A percentile compares a stretch with the other conserved stretches of the same genome.
phyloP scores from a whole-genome alignment of 2,329 filamentous ascomycete genomes.

The Colletotrichum orbiculare region DNA sequence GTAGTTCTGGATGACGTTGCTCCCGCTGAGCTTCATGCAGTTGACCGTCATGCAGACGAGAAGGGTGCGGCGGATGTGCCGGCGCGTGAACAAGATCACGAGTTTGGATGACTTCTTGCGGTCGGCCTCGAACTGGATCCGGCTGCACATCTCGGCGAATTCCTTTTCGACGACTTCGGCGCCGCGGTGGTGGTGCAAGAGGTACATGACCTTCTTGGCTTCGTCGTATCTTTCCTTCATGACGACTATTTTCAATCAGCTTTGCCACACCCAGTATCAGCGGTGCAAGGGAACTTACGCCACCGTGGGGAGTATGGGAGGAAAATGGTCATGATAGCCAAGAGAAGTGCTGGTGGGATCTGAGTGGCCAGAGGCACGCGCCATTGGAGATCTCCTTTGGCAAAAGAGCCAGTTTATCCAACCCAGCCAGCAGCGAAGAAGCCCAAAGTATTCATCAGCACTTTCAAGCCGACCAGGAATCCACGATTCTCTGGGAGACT shows the following conservation, averaged over 20 bases:
- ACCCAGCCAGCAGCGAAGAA: conserved; percentile 53
- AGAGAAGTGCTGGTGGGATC: conserved; percentile 39
- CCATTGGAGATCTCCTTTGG: conserved; percentile 45
- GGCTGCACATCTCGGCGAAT: conserved; percentile 40
- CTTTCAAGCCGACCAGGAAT: conserved; percentile 44
- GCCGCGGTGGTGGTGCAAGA: conserved; percentile 40
- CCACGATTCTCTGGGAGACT: conserved; percentile 41
- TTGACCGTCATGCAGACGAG: conserved; percentile 45
- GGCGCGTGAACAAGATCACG: conserved; percentile 41
- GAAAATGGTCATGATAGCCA: conserved; percentile 38
- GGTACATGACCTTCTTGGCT: conserved; percentile 40
- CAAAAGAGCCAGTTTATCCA: conserved; percentile 50
- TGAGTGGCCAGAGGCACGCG: conserved; percentile 49
- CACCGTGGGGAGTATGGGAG: conserved; percentile 45
- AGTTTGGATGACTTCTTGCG: conserved; percentile 34
- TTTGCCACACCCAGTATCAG: too few relatives aligned
- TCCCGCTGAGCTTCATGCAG: conserved; percentile 44
- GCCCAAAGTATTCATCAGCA: conserved; percentile 48
- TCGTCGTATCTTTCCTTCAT: conserved; percentile 41
- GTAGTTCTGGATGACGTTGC: conserved; percentile 46
- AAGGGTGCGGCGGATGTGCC: conserved; percentile 43
- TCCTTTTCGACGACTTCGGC: conserved; percentile 39
- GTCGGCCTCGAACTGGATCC: conserved; percentile 40
- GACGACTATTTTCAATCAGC: background rate
- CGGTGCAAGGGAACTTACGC: conserved; percentile 13